Percentiles rank a stretch among this genome's conserved stretches.
phyloP scores from a whole-genome alignment of 1,284 basidiomycete species.

The Boletus smithii region DNA sequence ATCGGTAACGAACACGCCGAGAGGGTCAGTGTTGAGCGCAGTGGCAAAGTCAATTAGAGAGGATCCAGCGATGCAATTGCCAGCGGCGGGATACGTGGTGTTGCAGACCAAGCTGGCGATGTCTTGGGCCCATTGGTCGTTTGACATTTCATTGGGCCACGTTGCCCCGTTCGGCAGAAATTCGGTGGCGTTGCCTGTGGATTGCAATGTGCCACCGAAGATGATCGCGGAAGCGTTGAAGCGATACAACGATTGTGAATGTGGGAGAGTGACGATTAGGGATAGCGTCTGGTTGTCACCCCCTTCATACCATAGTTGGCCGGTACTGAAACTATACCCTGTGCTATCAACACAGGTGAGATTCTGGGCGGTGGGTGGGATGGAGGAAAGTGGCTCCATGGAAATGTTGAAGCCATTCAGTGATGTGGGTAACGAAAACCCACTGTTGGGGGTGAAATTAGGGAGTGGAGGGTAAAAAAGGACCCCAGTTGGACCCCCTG shows the following conservation, averaged over 20 bases:
- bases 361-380: constrained; percentile 13
- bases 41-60: constrained; percentile 9
- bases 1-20: too few relatives aligned
- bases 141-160: constrained; percentile 14
- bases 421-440: constrained; percentile 4
- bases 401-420: constrained; percentile 22
- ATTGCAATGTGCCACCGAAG: constrained; percentile 7
- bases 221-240: constrained; percentile 10
- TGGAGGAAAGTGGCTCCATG: constrained; percentile 10
- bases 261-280: background rate
- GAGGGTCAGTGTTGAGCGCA: too few relatives aligned
- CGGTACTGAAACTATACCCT: too few relatives aligned
- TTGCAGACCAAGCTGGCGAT: constrained; percentile 18
- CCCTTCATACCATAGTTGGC: constrained; percentile 6
- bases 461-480: constrained; percentile 19
- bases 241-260: background rate
- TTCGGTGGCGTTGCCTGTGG: constrained; percentile 7
- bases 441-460: too few relatives aligned
- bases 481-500: background rate
- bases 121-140: constrained; percentile 16
- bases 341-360: too few relatives aligned
- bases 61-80: accelerated
- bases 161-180: constrained; percentile 17
- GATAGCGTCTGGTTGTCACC: constrained; percentile 11
- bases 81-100: background rate